Conservation (phyloP, 2,329 filamentous ascomycete species). For the Fusarium aywerte region DNA sequence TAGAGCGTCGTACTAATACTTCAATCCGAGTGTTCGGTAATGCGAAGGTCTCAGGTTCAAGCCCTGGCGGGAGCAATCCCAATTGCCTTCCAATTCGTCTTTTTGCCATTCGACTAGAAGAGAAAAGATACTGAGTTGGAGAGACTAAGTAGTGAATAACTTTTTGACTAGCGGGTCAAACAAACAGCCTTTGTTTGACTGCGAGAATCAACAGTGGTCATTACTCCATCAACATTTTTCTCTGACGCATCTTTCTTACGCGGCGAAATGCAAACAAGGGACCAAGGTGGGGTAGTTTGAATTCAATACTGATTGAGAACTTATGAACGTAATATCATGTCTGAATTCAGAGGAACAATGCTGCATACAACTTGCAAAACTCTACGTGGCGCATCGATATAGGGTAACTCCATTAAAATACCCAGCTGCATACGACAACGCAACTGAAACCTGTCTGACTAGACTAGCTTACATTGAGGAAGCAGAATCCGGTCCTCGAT, state of each 20-base stretch:
- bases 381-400: not conserved
- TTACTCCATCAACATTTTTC: no score
- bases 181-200: no score
- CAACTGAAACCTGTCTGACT: not conserved
- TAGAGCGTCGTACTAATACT: slow-evolving; percentile 33
- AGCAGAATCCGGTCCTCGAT: no score
- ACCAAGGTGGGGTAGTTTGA: no score
- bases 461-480: not conserved
- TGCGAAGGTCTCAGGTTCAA: slow-evolving; percentile 36
- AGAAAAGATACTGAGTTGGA: not conserved
- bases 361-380: not conserved
- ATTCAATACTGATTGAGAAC: no score
- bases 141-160: not conserved
- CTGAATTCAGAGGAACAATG: no score
- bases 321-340: no score
- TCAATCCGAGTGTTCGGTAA: slow-evolving; percentile 20
- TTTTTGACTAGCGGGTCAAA: not conserved
- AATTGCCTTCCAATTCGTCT: slow-evolving; percentile 30
- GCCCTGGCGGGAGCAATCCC: slow-evolving; percentile 27
- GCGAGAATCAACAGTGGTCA: no score
- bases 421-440: not conserved
- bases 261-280: no score
- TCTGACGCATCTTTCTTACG: no score
- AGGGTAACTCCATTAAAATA: not conserved
- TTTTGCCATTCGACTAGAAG: not conserved